Conservation (phyloP, 441 rosid species). For the Capsella rubella region DNA sequence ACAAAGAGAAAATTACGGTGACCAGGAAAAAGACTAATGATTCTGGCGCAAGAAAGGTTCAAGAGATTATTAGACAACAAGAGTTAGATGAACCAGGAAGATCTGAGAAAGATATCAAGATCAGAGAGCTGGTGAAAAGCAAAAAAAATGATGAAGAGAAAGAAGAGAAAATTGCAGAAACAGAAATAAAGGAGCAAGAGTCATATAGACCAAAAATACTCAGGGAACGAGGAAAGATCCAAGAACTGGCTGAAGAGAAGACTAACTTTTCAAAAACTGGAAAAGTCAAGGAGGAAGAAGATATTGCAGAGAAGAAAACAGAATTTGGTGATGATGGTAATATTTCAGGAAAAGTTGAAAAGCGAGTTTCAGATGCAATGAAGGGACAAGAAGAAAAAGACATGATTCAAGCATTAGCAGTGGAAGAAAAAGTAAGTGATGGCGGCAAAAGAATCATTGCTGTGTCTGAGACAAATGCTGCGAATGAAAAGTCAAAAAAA, state of each 20-base stretch:
- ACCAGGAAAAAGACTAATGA: not conserved
- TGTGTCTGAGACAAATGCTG: not conserved
- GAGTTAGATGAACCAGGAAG: conserved; percentile 12
- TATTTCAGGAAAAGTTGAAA: not conserved
- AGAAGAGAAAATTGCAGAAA: conserved; percentile 13
- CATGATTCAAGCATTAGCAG: not conserved
- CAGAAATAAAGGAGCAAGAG: conserved; percentile 25
- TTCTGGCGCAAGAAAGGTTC: conserved; percentile 6
- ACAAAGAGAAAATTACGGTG: not conserved
- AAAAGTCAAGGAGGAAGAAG: not conserved
- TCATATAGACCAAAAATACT: conserved; percentile 25
- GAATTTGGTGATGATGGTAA: conserved; percentile 12
- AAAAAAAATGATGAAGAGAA: conserved; percentile 26
- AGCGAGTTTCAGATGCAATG: conserved; percentile 6
- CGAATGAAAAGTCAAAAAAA: not conserved
- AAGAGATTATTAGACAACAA: conserved; percentile 17
- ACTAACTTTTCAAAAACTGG: not conserved
- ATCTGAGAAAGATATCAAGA: conserved; percentile 22
- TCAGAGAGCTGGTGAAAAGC: conserved; percentile 4
- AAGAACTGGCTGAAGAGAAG: conserved; percentile 24
- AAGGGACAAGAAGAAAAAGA: conserved; percentile 18
- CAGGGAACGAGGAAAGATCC: conserved; percentile 4
- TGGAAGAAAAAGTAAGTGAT: conserved; percentile 26
- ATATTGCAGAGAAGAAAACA: conserved; percentile 15
- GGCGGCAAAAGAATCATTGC: not conserved